Evolutionary conservation across 371 early-diverging fungal genomes (phyloP).

Genomic region (Rhizopus sp.): DNA sequence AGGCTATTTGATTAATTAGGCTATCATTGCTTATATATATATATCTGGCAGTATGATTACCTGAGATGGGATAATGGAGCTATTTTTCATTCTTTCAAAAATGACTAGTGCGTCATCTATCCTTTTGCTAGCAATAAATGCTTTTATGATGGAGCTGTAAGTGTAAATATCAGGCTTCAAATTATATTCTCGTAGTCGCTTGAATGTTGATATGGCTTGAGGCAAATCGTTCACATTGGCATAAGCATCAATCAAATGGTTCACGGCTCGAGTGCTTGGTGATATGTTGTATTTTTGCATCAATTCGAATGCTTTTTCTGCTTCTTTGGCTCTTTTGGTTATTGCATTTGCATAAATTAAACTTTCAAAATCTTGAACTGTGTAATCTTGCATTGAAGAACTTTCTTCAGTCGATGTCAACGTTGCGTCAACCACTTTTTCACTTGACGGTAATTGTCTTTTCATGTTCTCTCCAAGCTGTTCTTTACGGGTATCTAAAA

Average conservation of each 20-base stretch:
- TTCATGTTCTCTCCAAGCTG: background rate
- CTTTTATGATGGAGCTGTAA: constrained; percentile 74
- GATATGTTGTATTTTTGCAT: constrained; percentile 63
- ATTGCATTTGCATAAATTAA: constrained; percentile 78
- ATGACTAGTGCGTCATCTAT: constrained; percentile 74
- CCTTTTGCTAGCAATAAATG: constrained; percentile 57
- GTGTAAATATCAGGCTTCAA: constrained; percentile 64
- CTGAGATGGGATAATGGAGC: constrained; percentile 47
- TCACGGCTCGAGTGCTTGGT: constrained; percentile 70
- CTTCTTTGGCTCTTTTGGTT: constrained; percentile 65
- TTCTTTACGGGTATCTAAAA: constrained; percentile 43
- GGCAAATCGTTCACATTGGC: constrained; percentile 67
- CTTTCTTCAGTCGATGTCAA: background rate
- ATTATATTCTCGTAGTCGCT: constrained; percentile 44
- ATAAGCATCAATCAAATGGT: constrained; percentile 81
- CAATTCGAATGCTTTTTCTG: constrained; percentile 70
- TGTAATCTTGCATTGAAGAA: constrained; percentile 1
- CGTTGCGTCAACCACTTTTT: background rate
- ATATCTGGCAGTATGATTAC: constrained; percentile 20
- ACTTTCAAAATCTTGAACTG: constrained; percentile 28
- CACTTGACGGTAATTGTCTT: background rate
- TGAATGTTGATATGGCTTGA: constrained; percentile 59
- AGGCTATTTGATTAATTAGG: constrained; percentile 28
- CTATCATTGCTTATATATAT: background rate
- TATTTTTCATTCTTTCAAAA: constrained; percentile 71